Evolutionary conservation across 331 rosid species (phyloP).

Genomic region (Stylosanthes scabra): DNA sequence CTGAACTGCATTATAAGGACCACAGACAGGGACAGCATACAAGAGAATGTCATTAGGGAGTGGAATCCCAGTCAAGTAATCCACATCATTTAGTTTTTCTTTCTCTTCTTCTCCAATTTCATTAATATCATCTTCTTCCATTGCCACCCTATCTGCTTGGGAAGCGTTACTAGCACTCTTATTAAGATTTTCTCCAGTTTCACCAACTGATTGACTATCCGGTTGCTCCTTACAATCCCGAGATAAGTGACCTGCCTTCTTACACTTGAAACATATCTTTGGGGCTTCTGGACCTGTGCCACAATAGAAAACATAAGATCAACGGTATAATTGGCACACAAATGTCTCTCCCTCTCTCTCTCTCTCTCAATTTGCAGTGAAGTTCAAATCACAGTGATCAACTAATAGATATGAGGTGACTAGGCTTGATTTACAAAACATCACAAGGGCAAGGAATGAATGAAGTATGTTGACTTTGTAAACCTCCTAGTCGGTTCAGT

Average conservation of each 20-base stretch:
- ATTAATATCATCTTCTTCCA: slow-evolving; percentile 96
- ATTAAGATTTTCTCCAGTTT: slow-evolving; percentile 50
- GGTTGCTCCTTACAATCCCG: slow-evolving; percentile 85
- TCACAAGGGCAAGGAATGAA: too few species aligned
- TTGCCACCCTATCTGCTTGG: slow-evolving; percentile 70
- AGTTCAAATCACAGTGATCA: slow-evolving; percentile 28
- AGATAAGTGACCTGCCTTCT: slow-evolving; percentile 90
- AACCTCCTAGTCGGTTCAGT: too few species aligned
- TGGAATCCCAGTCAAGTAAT: slow-evolving; percentile 97
- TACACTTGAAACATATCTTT: slow-evolving; percentile 94
- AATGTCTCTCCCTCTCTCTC: not conserved
- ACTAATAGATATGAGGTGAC: slow-evolving; percentile 7
- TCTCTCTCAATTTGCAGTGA: not conserved
- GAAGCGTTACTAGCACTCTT: slow-evolving; percentile 45
- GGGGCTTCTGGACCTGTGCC: slow-evolving; percentile 76
- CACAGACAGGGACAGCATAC: slow-evolving; percentile 93
- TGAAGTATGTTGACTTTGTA: too few species aligned
- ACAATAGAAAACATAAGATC: slow-evolving; percentile 8
- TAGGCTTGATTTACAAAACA: slow-evolving; percentile 10
- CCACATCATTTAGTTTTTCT: slow-evolving; percentile 86
- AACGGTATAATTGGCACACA: slow-evolving; percentile 14
- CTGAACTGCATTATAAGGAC: slow-evolving; percentile 86
- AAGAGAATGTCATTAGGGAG: slow-evolving; percentile 87
- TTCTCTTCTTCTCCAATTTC: slow-evolving; percentile 99
- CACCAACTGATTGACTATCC: slow-evolving; percentile 53